phyloP scores from a whole-genome alignment of 176 grass and related monocot genomes.

The Juncus effusus region DNA sequence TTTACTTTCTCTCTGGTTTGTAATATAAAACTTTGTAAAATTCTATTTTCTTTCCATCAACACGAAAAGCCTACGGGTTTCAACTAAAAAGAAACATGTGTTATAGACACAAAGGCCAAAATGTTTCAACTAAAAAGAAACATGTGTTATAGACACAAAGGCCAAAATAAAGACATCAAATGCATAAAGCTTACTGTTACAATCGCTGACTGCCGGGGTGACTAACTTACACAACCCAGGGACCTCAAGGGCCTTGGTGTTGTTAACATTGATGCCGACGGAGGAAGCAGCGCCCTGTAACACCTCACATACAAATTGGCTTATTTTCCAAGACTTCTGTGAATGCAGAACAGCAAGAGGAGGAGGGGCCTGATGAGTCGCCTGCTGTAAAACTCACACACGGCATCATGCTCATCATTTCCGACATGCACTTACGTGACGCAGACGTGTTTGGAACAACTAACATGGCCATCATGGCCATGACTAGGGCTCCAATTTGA shows the following conservation, averaged over 20 bases:
- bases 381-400: conserved; percentile 60
- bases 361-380: conserved; percentile 41
- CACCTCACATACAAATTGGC: conserved; percentile 57
- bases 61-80: no score
- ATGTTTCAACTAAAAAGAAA: no score
- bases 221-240: conserved; percentile 53
- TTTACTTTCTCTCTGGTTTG: no score
- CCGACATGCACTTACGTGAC: conserved; percentile 32
- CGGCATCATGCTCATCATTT: conserved; percentile 47
- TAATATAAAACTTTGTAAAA: no score
- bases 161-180: no score
- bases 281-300: conserved; percentile 45
- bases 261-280: conserved; percentile 57
- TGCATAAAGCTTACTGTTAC: conserved; percentile 36
- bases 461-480: conserved; percentile 27
- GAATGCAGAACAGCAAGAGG: conserved; percentile 62
- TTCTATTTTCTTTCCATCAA: no score
- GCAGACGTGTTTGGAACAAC: conserved; percentile 20
- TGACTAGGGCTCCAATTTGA: neutral
- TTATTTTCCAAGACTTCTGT: conserved; percentile 36
- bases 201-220: conserved; percentile 45
- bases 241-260: conserved; percentile 41
- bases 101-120: no score
- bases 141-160: no score
- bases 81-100: no score